phyloP scores from a whole-genome alignment of 371 early-diverging fungal species.

The Rhizopus arrhizus region DNA sequence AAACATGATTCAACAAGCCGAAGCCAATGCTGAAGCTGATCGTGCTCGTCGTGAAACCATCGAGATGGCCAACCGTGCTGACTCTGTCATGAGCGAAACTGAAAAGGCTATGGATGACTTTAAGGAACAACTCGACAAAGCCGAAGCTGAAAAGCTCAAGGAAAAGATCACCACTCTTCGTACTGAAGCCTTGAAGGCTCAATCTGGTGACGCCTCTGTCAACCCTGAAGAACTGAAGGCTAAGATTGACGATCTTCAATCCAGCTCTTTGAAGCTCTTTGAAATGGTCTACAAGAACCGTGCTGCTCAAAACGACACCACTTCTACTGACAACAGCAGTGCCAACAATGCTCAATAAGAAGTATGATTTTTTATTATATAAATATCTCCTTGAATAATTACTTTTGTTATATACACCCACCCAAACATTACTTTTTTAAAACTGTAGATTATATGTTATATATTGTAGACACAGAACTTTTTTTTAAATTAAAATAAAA shows the following conservation, averaged over 20 bases:
- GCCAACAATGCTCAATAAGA: constrained; percentile 4
- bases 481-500: not conserved
- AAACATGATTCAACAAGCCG: constrained; percentile 87
- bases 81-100: constrained; percentile 82
- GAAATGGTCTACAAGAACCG: constrained; percentile 89
- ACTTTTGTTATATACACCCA: constrained; percentile 1
- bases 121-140: constrained; percentile 84
- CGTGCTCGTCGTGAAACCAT: constrained; percentile 82
- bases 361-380: not conserved
- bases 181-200: constrained; percentile 65
- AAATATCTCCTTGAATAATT: not conserved
- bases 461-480: too few species aligned
- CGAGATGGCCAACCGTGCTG: constrained; percentile 87
- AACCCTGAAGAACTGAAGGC: constrained; percentile 67
- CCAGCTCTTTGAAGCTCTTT: constrained; percentile 84
- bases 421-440: not conserved
- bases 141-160: constrained; percentile 75
- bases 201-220: constrained; percentile 57
- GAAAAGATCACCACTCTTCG: constrained; percentile 71
- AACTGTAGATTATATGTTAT: not conserved
- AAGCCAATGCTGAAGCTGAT: constrained; percentile 82
- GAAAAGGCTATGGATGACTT: constrained; percentile 89
- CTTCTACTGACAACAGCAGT: constrained; percentile 4
- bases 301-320: constrained; percentile 28
- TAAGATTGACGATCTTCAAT: constrained; percentile 75